Evolutionary conservation across 1,284 basidiomycete species (phyloP).

Genomic region (Pyrrhoderma noxium): DNA sequence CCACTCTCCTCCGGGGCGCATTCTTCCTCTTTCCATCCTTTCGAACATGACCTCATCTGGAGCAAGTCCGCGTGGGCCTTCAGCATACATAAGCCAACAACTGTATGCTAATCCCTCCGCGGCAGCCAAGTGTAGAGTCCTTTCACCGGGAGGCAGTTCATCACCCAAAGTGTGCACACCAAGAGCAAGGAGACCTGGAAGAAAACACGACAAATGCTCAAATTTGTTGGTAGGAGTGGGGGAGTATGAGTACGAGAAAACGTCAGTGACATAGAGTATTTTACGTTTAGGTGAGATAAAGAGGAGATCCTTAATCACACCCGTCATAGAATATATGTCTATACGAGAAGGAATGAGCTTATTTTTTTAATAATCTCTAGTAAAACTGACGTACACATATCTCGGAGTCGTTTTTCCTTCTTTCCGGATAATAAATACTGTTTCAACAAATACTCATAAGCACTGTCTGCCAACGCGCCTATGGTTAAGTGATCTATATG

Average conservation of each 20-base stretch:
- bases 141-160: conserved; percentile 15
- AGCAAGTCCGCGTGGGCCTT: conserved; percentile 52
- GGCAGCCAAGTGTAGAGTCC: conserved; percentile 54
- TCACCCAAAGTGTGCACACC: conserved; percentile 50
- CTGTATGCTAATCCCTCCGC: conserved; percentile 62
- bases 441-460: conserved; percentile 67
- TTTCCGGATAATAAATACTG: conserved; percentile 58
- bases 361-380: not conserved
- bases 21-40: not conserved
- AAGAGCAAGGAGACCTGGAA: conserved; percentile 69
- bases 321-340: conserved; percentile 58
- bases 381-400: conserved; percentile 47
- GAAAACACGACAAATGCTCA: conserved; percentile 75
- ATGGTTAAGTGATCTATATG: conserved; percentile 15
- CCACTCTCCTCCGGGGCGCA: conserved; percentile 9
- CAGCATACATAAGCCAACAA: conserved; percentile 60
- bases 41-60: conserved; percentile 50
- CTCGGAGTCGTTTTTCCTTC: conserved; percentile 47
- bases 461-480: conserved; percentile 17
- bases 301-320: conserved; percentile 56
- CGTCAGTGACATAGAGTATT: conserved; percentile 65
- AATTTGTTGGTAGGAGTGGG: conserved; percentile 43
- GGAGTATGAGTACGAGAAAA: not conserved
- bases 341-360: conserved; percentile 9
- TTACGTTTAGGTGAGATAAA: conserved; percentile 58